These are phyloP conservation scores for Fusarium sp. DNA, from an alignment of 2,329 filamentous ascomycete genomes.

Conservation along the genomic window DNA sequence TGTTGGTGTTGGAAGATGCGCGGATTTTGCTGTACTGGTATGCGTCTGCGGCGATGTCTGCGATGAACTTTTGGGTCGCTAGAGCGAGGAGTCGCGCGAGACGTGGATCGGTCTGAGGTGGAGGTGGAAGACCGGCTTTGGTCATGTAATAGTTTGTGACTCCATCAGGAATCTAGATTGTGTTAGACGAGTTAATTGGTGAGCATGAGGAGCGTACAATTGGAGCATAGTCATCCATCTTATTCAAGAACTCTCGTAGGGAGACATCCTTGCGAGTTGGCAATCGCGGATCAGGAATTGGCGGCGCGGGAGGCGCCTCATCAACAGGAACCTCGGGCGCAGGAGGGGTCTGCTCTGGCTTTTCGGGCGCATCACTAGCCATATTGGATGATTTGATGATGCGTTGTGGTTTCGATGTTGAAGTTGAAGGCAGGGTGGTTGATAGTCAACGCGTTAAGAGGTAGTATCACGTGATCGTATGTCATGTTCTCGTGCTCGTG, in stretches of 20 bases:
- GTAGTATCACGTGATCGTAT: constrained; percentile 43
- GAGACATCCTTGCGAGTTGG: constrained; percentile 91
- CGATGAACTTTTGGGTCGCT: constrained; percentile 99
- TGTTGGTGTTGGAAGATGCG: constrained; percentile 88
- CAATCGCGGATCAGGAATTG: constrained; percentile 71
- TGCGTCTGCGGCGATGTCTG: constrained; percentile 95
- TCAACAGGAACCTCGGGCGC: constrained; percentile 49
- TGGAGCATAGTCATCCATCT: constrained; percentile 98
- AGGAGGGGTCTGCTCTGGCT: constrained; percentile 49
- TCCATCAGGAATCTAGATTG: constrained; percentile 84
- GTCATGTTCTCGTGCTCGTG: no score
- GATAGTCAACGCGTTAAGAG: constrained; percentile 35
- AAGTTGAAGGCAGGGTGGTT: constrained; percentile 15
- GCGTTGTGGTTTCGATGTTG: constrained; percentile 30
- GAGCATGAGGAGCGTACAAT: constrained; percentile 74
- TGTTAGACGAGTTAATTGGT: constrained; percentile 20
- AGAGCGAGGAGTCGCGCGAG: constrained; percentile 94
- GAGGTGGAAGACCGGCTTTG: constrained; percentile 91
- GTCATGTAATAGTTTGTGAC: constrained; percentile 99
- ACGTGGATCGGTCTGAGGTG: constrained; percentile 88
- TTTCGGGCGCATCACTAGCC: constrained; percentile 55
- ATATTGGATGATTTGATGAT: constrained; percentile 48
- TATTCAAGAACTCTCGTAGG: constrained; percentile 89
- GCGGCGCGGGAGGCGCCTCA: constrained; percentile 59
- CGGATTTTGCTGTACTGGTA: constrained; percentile 98